phyloP scores from a whole-genome alignment of 352 stramenopile genomes.

The Hyaloperonospora brassicae region DNA sequence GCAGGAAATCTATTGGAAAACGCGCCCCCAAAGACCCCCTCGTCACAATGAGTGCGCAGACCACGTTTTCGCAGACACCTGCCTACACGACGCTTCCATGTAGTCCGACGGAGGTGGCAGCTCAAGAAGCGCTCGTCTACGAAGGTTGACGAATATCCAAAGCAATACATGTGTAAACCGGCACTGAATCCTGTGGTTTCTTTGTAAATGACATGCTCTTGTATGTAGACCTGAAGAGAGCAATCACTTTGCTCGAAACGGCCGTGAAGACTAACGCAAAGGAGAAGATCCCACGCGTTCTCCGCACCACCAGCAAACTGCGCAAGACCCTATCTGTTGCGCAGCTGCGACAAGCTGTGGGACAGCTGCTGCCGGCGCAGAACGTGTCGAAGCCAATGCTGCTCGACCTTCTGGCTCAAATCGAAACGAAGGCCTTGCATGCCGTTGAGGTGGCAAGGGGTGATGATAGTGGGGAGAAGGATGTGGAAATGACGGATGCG shows the following conservation, averaged over 20 bases:
- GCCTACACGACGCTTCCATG: slow-evolving; percentile 36
- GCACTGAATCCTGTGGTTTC: neutral
- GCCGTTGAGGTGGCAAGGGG: slow-evolving; percentile 6
- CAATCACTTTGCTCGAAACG: slow-evolving; percentile 57
- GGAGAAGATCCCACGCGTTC: slow-evolving; percentile 73
- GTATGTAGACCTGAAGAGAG: slow-evolving; percentile 64
- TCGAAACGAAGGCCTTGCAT: slow-evolving; percentile 33
- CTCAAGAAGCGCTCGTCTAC: slow-evolving; percentile 56
- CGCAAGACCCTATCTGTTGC: slow-evolving; percentile 63
- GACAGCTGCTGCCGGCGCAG: slow-evolving; percentile 50
- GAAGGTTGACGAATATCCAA: slow-evolving; percentile 30
- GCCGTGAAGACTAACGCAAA: slow-evolving; percentile 81
- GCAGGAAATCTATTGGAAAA: neutral
- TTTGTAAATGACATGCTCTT: slow-evolving; percentile 5
- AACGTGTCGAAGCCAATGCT: slow-evolving; percentile 54
- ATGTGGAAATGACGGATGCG: slow-evolving; percentile 58
- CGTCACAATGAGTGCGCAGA: slow-evolving; percentile 66
- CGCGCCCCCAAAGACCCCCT: neutral
- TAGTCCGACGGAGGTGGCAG: slow-evolving; percentile 40
- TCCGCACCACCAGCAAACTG: slow-evolving; percentile 73
- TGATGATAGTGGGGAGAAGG: slow-evolving; percentile 15
- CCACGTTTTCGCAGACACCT: slow-evolving; percentile 70
- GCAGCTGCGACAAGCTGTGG: slow-evolving; percentile 53
- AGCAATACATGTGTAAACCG: neutral
- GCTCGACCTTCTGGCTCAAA: slow-evolving; percentile 41